Percentiles rank a stretch among this genome's conserved stretches.
Conservation (phyloP, 2,329 filamentous ascomycete genomes). For the Curvularia lunata region DNA sequence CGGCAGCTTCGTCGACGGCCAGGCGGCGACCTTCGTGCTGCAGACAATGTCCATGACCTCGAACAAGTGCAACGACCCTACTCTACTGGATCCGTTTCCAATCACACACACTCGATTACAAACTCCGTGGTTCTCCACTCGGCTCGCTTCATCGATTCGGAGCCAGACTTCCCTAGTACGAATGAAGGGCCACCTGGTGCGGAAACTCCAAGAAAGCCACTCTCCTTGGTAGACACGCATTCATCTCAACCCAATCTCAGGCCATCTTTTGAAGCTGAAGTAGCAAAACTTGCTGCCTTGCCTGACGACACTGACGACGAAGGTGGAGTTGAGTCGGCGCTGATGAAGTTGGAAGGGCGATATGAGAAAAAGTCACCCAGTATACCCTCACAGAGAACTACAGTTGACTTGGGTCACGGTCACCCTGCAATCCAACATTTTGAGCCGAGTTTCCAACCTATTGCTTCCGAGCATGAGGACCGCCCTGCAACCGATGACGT, state of each 20-base stretch:
- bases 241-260: conserved; percentile 63
- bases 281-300: conserved; percentile 83
- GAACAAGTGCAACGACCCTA: conserved; percentile 50
- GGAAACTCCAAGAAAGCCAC: conserved; percentile 34
- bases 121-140: conserved; percentile 48
- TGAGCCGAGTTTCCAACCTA: conserved; percentile 23
- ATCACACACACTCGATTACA: conserved; percentile 51
- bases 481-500: conserved; percentile 33
- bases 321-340: conserved; percentile 88
- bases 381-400: conserved; percentile 28
- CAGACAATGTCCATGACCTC: conserved; percentile 55
- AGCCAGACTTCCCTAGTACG: conserved; percentile 15
- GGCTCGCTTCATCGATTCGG: conserved; percentile 35
- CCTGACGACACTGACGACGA: conserved; percentile 79
- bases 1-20: conserved; percentile 56
- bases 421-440: conserved; percentile 33
- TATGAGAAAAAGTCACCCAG: conserved; percentile 62
- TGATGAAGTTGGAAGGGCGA: conserved; percentile 90
- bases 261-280: conserved; percentile 85
- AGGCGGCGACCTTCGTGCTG: conserved; percentile 57
- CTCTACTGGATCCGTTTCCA: conserved; percentile 58
- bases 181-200: conserved; percentile 18
- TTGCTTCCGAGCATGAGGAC: conserved; percentile 27
- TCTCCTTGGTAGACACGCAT: conserved; percentile 57
- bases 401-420: conserved; percentile 26